Percentiles rank a stretch among this genome's conserved stretches.
Conservation (phyloP, 495 filamentous ascomycete species). For the Penicillium coffeae region DNA sequence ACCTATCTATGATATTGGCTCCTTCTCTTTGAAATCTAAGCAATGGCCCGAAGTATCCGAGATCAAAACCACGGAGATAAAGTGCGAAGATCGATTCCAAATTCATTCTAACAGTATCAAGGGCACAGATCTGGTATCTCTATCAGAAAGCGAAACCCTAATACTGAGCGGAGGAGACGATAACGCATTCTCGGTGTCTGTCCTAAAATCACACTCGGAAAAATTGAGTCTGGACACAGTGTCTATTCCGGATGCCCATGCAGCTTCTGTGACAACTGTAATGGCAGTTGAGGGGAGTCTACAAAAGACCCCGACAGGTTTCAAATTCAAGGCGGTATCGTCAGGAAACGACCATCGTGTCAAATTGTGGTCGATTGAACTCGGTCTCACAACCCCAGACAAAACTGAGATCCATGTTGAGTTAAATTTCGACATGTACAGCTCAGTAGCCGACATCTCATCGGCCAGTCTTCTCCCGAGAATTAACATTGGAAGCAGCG, state of each 20-base stretch:
- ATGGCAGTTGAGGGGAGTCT: conserved; percentile 34
- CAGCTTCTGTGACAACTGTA: conserved; percentile 71
- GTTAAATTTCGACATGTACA: conserved; percentile 48
- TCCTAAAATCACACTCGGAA: conserved; percentile 24
- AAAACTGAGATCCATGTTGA: conserved; percentile 41
- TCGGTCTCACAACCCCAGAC: conserved; percentile 29
- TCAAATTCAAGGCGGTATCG: conserved; percentile 46
- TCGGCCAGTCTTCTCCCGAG: conserved; percentile 36
- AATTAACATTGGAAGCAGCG: neutral
- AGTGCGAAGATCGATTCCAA: conserved; percentile 35
- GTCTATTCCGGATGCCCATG: conserved; percentile 70
- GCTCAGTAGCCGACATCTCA: conserved; percentile 63
- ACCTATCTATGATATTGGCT: conserved; percentile 27
- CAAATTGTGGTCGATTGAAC: conserved; percentile 61
- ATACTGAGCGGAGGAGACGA: conserved; percentile 81
- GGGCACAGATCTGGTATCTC: conserved; percentile 35
- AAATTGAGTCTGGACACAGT: conserved; percentile 36
- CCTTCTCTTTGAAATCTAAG: conserved; percentile 18
- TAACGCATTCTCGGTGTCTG: conserved; percentile 63
- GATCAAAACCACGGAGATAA: conserved; percentile 21
- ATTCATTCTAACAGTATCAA: conserved; percentile 79
- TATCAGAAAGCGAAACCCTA: conserved; percentile 37
- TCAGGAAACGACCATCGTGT: conserved; percentile 79
- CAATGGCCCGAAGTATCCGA: conserved; percentile 9
- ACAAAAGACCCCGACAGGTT: neutral